phyloP scores from a whole-genome alignment of 2,329 filamentous ascomycete species.

The Westerdykella aurantiaca region DNA sequence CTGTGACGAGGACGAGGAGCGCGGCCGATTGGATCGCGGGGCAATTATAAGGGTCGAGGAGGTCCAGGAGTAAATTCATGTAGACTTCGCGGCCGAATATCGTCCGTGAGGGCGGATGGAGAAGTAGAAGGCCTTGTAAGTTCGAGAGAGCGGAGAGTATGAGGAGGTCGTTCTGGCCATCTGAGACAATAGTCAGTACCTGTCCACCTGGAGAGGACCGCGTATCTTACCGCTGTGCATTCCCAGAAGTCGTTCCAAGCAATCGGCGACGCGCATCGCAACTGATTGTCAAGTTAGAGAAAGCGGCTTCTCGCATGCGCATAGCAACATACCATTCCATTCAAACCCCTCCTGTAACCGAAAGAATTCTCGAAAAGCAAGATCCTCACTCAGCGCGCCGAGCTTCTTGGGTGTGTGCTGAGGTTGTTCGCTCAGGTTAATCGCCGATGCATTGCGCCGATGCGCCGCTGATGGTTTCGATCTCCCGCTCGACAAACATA shows the following conservation, averaged over 20 bases:
- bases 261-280: conserved; percentile 75
- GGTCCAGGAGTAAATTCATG: conserved; percentile 95
- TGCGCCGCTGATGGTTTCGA: conserved; percentile 29
- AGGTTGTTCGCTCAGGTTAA: conserved; percentile 29
- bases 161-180: conserved; percentile 78
- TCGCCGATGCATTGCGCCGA: conserved; percentile 35
- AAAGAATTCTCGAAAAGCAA: conserved; percentile 92
- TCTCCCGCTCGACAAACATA: conserved; percentile 63
- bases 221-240: conserved; percentile 56
- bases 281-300: conserved; percentile 45
- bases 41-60: conserved; percentile 84
- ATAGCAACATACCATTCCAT: conserved; percentile 65
- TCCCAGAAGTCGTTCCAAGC: conserved; percentile 78
- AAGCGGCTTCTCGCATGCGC: neutral
- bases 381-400: conserved; percentile 67
- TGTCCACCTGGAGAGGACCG: neutral
- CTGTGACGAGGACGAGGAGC: conserved; percentile 82
- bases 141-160: conserved; percentile 84
- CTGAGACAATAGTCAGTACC: conserved; percentile 26
- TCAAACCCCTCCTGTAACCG: conserved; percentile 95
- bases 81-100: conserved; percentile 85
- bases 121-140: conserved; percentile 77
- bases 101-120: conserved; percentile 83
- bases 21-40: conserved; percentile 87
- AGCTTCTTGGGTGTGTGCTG: conserved; percentile 46